A percentile compares a stretch with the other conserved stretches of the same genome.
These are phyloP conservation scores for Asterochloris sp. DNA, from an alignment of 139 green algal species.

Conservation along the genomic window DNA sequence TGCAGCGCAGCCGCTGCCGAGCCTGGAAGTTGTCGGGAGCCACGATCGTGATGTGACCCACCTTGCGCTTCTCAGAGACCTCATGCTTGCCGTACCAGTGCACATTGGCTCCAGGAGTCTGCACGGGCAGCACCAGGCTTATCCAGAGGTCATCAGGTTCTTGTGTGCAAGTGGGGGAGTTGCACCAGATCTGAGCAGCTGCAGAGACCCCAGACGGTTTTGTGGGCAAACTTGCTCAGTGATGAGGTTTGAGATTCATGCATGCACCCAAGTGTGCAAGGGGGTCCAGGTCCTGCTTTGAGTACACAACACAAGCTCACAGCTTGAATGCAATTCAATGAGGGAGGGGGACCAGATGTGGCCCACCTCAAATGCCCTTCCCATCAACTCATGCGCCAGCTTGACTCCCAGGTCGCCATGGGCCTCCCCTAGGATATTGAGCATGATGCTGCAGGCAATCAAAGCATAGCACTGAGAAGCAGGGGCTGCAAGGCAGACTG, in stretches of 20 bases:
- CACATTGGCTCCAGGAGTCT: conserved; percentile 48
- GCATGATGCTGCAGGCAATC: conserved; percentile 49
- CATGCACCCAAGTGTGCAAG: too few relatives aligned
- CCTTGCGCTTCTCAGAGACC: conserved; percentile 60
- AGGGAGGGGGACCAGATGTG: neutral
- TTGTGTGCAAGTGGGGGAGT: too few relatives aligned
- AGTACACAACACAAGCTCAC: too few relatives aligned
- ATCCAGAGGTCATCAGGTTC: neutral
- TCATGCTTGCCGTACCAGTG: conserved; percentile 96
- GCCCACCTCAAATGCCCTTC: conserved; percentile 42
- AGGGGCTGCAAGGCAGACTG: too few relatives aligned
- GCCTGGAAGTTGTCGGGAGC: conserved; percentile 40
- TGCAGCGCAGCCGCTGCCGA: conserved; percentile 38
- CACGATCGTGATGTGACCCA: conserved; percentile 91
- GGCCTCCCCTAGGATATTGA: conserved; percentile 76
- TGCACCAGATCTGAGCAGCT: too few relatives aligned
- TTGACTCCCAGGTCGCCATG: conserved; percentile 68
- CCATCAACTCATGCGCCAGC: conserved; percentile 69
- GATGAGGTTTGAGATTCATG: too few relatives aligned
- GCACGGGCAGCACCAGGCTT: neutral
- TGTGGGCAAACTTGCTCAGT: too few relatives aligned
- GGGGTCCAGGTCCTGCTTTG: too few relatives aligned
- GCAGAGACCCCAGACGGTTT: too few relatives aligned
- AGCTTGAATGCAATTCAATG: neutral
- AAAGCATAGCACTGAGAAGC: too few relatives aligned